Conservation (phyloP, 257 asterid genomes). For the Vinca minor region DNA sequence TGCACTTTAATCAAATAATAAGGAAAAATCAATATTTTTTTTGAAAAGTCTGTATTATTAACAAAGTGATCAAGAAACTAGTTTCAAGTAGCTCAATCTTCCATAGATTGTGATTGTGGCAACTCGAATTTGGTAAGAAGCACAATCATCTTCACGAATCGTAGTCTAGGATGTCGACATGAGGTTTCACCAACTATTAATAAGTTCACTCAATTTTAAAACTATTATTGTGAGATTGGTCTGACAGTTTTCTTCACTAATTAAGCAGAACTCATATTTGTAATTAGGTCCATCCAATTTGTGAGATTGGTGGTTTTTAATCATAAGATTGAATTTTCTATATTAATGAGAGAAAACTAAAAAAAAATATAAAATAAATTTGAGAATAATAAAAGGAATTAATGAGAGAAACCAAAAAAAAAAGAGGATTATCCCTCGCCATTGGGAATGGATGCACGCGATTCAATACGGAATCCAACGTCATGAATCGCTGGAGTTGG, state of each 20-base stretch:
- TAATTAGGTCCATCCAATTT: no score
- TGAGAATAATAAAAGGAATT: background rate
- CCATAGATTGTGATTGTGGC: background rate
- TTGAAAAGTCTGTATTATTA: background rate
- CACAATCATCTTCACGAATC: background rate
- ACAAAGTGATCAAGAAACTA: background rate
- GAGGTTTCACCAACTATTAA: background rate
- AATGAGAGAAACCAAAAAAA: background rate
- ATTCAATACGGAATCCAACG: constrained; percentile 8
- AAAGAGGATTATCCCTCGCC: constrained; percentile 8
- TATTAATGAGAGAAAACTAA: no score
- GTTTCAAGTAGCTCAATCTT: background rate
- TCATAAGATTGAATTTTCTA: no score
- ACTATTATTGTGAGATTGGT: no score
- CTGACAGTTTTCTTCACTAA: no score
- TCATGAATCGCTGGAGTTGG: constrained; percentile 1
- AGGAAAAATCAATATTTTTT: no score
- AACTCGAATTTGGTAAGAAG: background rate
- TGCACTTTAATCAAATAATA: background rate
- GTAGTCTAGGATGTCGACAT: background rate
- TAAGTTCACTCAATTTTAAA: no score
- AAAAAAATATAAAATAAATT: no score
- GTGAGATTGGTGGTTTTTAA: no score
- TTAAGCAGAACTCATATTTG: no score
- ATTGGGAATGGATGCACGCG: constrained; percentile 13